A percentile compares a stretch with the other conserved stretches of the same genome.
phyloP scores from a whole-genome alignment of 208 protist genomes.

The Crithidia brevicula region DNA sequence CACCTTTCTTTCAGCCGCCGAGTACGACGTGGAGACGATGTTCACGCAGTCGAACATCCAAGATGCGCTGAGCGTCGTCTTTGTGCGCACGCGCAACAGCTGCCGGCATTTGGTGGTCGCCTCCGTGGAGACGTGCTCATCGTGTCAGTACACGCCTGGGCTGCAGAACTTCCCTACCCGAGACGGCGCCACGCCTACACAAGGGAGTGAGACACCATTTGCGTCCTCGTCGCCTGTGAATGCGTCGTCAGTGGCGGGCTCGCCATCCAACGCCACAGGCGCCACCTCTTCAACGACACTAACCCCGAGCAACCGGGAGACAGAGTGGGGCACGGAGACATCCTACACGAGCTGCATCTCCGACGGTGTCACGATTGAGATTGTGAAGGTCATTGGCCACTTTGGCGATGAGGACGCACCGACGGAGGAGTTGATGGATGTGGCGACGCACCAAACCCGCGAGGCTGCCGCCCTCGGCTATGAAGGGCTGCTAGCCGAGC shows the following conservation, averaged over 20 bases:
- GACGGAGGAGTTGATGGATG: conserved; percentile 83
- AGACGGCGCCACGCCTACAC: conserved; percentile 12
- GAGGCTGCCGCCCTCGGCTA: conserved; percentile 63
- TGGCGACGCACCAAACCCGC: conserved; percentile 65
- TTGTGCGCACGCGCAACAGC: conserved; percentile 84
- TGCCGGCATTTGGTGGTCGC: conserved; percentile 82
- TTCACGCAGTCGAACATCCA: conserved; percentile 60
- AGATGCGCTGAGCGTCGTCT: conserved; percentile 69
- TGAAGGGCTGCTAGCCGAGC: conserved; percentile 66
- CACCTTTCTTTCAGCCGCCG: conserved; percentile 43
- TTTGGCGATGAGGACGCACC: conserved; percentile 77
- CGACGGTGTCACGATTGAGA: conserved; percentile 63
- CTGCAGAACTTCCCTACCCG: conserved; percentile 11
- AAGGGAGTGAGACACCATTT: conserved; percentile 17
- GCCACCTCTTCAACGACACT: conserved; percentile 36
- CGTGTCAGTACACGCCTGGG: conserved; percentile 18
- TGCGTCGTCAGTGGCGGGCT: conserved; percentile 13
- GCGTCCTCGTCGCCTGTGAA: conserved; percentile 13
- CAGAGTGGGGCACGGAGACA: conserved; percentile 69
- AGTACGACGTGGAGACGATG: conserved; percentile 74
- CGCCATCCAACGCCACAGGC: conserved; percentile 8
- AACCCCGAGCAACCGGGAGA: conserved; percentile 61
- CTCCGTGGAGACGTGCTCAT: conserved; percentile 63
- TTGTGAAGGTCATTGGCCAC: conserved; percentile 85
- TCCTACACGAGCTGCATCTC: conserved; percentile 83